phyloP scores from a whole-genome alignment of 2,329 filamentous ascomycete genomes.

The Trichoderma atrobrunneum region DNA sequence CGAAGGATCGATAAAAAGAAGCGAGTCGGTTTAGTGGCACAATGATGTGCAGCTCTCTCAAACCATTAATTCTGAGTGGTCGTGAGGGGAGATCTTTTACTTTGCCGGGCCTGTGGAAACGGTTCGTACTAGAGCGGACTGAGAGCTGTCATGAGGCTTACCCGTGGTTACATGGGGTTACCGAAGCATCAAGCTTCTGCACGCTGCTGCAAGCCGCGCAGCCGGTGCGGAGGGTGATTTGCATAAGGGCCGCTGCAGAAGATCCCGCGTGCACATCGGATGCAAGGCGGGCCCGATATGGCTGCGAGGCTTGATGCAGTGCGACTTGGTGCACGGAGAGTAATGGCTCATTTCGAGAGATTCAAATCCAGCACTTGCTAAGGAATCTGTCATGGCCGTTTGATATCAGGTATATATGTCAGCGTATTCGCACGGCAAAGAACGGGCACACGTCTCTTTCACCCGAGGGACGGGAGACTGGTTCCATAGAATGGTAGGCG shows the following conservation, averaged over 20 bases:
- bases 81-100: constrained; percentile 3
- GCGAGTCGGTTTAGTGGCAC: constrained; percentile 8
- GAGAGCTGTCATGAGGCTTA: constrained; percentile 14
- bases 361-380: not conserved
- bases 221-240: constrained; percentile 12
- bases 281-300: constrained; percentile 12
- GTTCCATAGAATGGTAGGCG: not conserved
- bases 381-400: not conserved
- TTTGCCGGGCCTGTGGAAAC: constrained; percentile 1
- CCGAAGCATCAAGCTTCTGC: constrained; percentile 10
- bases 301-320: constrained; percentile 12
- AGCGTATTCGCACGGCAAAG: not conserved
- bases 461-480: not conserved
- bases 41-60: constrained; percentile 1
- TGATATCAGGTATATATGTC: not conserved
- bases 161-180: constrained; percentile 12
- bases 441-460: not conserved
- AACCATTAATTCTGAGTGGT: not conserved
- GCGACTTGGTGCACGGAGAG: not conserved
- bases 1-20: not conserved
- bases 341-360: not conserved
- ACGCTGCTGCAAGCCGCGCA: constrained; percentile 17
- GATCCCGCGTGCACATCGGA: constrained; percentile 14
- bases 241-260: constrained; percentile 17
- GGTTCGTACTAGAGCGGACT: not conserved